Evolutionary conservation across 2,329 filamentous ascomycete genomes (phyloP).

Genomic region (Scedosporium apiospermum): DNA sequence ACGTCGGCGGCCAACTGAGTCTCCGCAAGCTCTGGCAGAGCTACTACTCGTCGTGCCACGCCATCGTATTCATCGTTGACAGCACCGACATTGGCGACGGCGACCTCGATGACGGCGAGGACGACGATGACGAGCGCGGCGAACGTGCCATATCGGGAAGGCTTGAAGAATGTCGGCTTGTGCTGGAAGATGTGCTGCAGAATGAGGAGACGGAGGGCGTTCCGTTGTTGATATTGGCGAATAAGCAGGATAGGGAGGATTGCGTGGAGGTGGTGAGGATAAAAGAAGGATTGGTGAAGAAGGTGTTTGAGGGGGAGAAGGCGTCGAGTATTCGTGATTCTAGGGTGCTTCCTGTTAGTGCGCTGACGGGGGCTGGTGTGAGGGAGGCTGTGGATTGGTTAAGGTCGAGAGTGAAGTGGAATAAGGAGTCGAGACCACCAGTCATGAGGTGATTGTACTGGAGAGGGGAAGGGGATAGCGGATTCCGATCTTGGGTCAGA

Average conservation of each 20-base stretch:
- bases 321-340: constrained; percentile 80
- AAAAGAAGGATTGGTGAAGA: constrained; percentile 91
- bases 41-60: constrained; percentile 90
- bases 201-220: constrained; percentile 85
- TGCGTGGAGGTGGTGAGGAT: constrained; percentile 96
- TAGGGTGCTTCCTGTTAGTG: constrained; percentile 81
- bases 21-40: constrained; percentile 89
- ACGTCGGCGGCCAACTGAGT: constrained; percentile 86
- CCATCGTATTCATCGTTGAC: constrained; percentile 96
- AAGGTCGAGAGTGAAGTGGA: constrained; percentile 86
- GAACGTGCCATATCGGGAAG: constrained; percentile 40
- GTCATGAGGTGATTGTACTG: constrained; percentile 66
- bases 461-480: neutral
- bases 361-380: constrained; percentile 80
- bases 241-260: constrained; percentile 96
- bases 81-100: constrained; percentile 87
- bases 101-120: constrained; percentile 33
- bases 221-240: constrained; percentile 83
- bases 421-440: constrained; percentile 84
- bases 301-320: constrained; percentile 91
- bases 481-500: neutral
- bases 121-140: constrained; percentile 9
- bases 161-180: constrained; percentile 78
- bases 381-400: constrained; percentile 97
- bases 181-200: constrained; percentile 83